Evolutionary conservation across 2,329 filamentous ascomycete genomes (phyloP).

Genomic region (Coniochaeta prunicola): DNA sequence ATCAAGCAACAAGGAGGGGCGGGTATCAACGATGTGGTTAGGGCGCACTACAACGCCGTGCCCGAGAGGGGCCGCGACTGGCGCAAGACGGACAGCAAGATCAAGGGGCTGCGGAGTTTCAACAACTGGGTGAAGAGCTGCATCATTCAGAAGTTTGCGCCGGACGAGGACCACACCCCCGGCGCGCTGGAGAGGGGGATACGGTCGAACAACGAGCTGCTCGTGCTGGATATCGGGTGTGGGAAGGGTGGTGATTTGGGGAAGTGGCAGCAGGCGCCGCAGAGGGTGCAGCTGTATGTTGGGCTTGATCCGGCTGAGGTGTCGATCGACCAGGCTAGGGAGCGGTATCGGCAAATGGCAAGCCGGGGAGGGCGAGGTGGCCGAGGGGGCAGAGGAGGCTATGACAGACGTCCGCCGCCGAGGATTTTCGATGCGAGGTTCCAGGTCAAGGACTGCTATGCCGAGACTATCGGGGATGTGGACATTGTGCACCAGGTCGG

Average conservation of each 20-base stretch:
- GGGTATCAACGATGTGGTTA: constrained; percentile 71
- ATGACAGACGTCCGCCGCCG: constrained; percentile 37
- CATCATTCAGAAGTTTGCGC: constrained; percentile 93
- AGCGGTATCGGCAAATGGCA: constrained; percentile 71
- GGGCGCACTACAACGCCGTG: constrained; percentile 92
- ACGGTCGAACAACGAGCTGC: constrained; percentile 50
- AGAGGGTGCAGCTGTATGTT: constrained; percentile 85
- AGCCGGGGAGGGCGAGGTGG: constrained; percentile 47
- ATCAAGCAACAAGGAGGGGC: constrained; percentile 16
- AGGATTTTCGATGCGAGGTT: constrained; percentile 80
- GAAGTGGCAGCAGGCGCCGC: constrained; percentile 95
- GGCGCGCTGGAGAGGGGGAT: constrained; percentile 47
- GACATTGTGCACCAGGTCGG: constrained; percentile 80
- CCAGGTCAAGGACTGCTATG: constrained; percentile 86
- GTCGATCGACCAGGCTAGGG: constrained; percentile 82
- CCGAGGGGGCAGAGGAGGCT: constrained; percentile 40
- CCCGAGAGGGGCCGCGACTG: constrained; percentile 90
- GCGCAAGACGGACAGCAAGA: constrained; percentile 88
- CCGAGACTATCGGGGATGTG: constrained; percentile 73
- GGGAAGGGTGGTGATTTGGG: constrained; percentile 93
- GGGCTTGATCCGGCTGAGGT: constrained; percentile 90
- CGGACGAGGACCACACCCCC: constrained; percentile 64
- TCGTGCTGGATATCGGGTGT: constrained; percentile 90
- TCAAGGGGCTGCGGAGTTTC: constrained; percentile 88
- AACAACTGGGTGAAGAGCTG: constrained; percentile 99